A percentile compares a stretch with the other conserved stretches of the same genome.
Conservation (phyloP, 177 flowering plant species). For the Vitis hybrid region DNA sequence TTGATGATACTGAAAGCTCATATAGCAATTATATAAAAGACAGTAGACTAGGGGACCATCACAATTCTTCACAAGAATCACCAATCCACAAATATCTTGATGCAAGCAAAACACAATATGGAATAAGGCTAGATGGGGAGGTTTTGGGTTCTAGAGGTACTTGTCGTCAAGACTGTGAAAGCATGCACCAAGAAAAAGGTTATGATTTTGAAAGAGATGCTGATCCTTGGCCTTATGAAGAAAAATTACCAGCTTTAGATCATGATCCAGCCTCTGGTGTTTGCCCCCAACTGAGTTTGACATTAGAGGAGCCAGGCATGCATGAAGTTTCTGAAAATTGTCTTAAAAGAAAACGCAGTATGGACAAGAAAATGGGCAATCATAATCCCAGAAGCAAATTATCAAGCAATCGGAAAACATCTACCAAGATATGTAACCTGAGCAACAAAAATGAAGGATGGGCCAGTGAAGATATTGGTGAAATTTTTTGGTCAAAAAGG, state of each 20-base stretch:
- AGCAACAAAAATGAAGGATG: too few relatives aligned
- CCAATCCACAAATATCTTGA: constrained; percentile 15
- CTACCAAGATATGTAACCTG: background rate
- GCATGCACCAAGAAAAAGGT: constrained; percentile 7
- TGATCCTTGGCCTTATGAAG: constrained; percentile 19
- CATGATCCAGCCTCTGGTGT: constrained; percentile 12
- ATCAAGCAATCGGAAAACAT: background rate
- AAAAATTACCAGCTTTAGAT: constrained; percentile 15
- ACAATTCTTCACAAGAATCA: constrained; percentile 18
- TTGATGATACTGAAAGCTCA: constrained; percentile 19
- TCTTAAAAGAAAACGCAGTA: constrained; percentile 3
- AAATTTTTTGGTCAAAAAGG: too few relatives aligned
- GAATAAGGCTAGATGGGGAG: constrained; percentile 20
- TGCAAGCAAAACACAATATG: constrained; percentile 9
- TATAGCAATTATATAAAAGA: constrained; percentile 13
- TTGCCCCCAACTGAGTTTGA: constrained; percentile 13
- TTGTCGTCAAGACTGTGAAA: constrained; percentile 8
- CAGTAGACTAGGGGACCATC: constrained; percentile 18
- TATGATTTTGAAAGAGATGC: constrained; percentile 28
- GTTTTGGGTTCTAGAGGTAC: constrained; percentile 21
- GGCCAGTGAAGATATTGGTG: background rate
- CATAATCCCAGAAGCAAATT: constrained; percentile 9
- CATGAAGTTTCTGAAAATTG: constrained; percentile 17
- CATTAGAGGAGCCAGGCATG: constrained; percentile 16
- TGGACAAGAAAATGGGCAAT: constrained; percentile 20